Percentiles rank a stretch among this genome's conserved stretches.
Conservation (phyloP, 2,329 filamentous ascomycete genomes). For the Pezicula carpinea region DNA sequence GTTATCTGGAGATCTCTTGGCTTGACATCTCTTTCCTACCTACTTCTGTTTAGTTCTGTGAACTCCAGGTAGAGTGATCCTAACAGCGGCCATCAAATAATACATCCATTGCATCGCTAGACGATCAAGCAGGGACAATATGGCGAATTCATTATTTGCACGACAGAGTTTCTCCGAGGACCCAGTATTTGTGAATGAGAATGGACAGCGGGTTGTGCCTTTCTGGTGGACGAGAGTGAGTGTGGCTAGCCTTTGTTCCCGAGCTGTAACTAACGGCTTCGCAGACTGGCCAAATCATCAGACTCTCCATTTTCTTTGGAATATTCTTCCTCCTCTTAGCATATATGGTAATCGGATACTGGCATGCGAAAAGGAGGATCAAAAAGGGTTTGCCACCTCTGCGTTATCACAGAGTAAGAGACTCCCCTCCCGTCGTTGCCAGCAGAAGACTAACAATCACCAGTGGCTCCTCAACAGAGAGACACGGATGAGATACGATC, state of each 20-base stretch:
- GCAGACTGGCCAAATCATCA: slow-evolving; percentile 41
- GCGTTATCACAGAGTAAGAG: slow-evolving; percentile 62
- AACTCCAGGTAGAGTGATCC: too few species aligned
- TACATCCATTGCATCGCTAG: too few species aligned
- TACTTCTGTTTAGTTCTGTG: too few species aligned
- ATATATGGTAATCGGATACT: slow-evolving; percentile 64
- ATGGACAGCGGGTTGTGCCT: slow-evolving; percentile 1
- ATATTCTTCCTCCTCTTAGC: slow-evolving; percentile 53
- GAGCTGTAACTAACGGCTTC: slow-evolving; percentile 20
- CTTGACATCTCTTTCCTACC: too few species aligned
- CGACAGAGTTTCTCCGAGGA: too few species aligned
- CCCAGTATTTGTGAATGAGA: too few species aligned
- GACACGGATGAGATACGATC: slow-evolving; percentile 28
- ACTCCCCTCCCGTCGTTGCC: background rate
- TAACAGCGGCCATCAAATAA: too few species aligned
- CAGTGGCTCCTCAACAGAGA: slow-evolving; percentile 28
- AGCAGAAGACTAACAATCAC: slow-evolving; percentile 11
- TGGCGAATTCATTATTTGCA: too few species aligned
- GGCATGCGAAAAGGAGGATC: slow-evolving; percentile 65
- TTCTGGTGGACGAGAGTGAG: slow-evolving; percentile 38
- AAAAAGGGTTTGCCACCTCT: slow-evolving; percentile 61
- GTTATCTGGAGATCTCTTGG: too few species aligned
- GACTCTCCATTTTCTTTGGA: slow-evolving; percentile 65
- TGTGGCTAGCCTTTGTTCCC: background rate
- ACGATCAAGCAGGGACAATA: too few species aligned